These are phyloP conservation scores for Globisporangium canariense DNA, from an alignment of 352 stramenopile species.

Conservation along the genomic window DNA sequence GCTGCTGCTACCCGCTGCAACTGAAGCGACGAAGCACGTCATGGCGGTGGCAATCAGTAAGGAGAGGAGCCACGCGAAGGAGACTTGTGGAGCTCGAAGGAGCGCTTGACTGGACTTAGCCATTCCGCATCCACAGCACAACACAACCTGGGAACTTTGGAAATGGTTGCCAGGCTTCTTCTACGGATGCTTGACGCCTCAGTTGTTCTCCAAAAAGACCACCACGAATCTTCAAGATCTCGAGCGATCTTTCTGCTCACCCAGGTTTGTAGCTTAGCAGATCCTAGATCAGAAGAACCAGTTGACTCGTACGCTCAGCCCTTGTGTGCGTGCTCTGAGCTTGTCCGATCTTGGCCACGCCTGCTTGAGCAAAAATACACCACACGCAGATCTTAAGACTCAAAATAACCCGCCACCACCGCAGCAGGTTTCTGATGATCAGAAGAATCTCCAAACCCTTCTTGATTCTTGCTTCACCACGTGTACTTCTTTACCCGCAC, in stretches of 20 bases:
- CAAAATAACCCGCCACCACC: neutral
- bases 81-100: neutral
- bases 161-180: neutral
- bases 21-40: neutral
- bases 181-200: no score
- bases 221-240: neutral
- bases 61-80: neutral
- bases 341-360: neutral
- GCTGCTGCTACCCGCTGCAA: constrained; percentile 1
- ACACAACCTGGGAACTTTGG: neutral
- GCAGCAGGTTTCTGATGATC: neutral
- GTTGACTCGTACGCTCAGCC: no score
- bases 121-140: neutral
- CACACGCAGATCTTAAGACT: neutral
- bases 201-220: neutral
- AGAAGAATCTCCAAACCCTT: neutral
- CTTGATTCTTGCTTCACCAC: neutral
- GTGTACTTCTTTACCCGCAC: neutral
- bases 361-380: constrained; percentile 1
- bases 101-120: neutral
- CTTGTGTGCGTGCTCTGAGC: no score
- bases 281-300: no score
- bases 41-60: neutral
- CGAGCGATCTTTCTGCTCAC: neutral
- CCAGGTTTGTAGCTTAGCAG: neutral